A percentile compares a stretch with the other conserved stretches of the same genome.
Conservation (phyloP, 164 flowering plant genomes). For the Sextonia rubra region DNA sequence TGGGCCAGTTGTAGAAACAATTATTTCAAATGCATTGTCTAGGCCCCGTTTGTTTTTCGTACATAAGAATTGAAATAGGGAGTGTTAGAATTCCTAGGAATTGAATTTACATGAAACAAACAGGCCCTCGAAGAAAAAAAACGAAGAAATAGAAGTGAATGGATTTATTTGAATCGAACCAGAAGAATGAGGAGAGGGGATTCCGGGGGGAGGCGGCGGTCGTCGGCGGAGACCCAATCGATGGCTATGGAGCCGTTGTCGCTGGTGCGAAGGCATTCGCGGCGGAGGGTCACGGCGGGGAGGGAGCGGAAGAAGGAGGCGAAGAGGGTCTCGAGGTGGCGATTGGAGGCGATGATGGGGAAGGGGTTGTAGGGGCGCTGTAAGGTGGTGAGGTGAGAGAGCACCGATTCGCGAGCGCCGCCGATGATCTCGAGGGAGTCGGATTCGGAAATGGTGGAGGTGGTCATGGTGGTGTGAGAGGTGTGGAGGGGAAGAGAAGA, state of each 20-base stretch:
- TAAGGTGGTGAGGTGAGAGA: slow-evolving; percentile 37
- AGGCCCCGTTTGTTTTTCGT: too few species aligned
- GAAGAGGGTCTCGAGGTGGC: slow-evolving; percentile 89
- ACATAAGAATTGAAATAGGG: too few species aligned
- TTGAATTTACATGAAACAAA: too few species aligned
- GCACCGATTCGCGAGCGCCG: slow-evolving; percentile 32
- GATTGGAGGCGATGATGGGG: slow-evolving; percentile 56
- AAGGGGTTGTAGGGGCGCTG: slow-evolving; percentile 54
- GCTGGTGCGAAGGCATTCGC: slow-evolving; percentile 68
- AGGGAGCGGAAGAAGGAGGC: slow-evolving; percentile 66
- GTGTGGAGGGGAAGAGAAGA: too few species aligned
- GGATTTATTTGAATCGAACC: slow-evolving; percentile 36
- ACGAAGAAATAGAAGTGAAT: too few species aligned
- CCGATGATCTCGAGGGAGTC: slow-evolving; percentile 46
- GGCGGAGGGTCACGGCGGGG: slow-evolving; percentile 57
- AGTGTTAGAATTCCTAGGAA: too few species aligned
- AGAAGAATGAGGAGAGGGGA: slow-evolving; percentile 80
- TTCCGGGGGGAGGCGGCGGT: slow-evolving; percentile 36
- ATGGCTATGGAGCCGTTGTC: slow-evolving; percentile 76
- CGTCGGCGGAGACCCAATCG: slow-evolving; percentile 86
- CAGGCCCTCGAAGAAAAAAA: too few species aligned
- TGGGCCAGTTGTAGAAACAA: neutral
- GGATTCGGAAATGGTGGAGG: too few species aligned
- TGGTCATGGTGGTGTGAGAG: too few species aligned
- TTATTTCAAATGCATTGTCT: too few species aligned